Evolutionary conservation across 2,329 filamentous ascomycete species (phyloP).

Genomic region (Helotiales sp.): DNA sequence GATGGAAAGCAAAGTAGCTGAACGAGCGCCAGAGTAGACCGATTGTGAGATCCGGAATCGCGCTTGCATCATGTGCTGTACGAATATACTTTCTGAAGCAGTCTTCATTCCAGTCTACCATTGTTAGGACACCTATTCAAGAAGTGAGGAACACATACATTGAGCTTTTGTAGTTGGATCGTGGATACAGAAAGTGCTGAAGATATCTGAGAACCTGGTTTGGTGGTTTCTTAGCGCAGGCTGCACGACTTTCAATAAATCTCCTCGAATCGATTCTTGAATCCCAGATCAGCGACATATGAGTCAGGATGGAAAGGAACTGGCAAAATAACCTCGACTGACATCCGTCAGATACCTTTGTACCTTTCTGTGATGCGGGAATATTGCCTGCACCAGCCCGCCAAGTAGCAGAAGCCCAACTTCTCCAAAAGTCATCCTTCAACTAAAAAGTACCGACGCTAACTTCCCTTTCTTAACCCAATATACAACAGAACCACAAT

Average conservation of each 20-base stretch:
- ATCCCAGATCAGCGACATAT: not conserved
- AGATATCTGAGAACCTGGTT: not conserved
- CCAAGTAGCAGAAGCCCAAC: not conserved
- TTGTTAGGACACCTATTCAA: not conserved
- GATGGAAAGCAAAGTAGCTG: not conserved
- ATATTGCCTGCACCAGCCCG: not conserved
- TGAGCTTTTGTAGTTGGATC: not conserved
- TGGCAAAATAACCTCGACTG: not conserved
- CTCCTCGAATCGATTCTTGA: not conserved
- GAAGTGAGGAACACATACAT: not conserved
- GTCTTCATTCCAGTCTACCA: not conserved
- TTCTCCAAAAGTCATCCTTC: not conserved
- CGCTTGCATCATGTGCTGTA: not conserved
- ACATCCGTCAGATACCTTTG: not conserved
- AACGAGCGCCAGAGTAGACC: not conserved
- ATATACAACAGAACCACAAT: not conserved
- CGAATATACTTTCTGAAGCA: not conserved
- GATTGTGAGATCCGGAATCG: not conserved
- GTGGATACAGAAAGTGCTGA: not conserved
- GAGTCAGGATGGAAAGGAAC: no score
- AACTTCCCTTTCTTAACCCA: not conserved
- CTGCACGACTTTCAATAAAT: not conserved
- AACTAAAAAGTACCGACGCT: not conserved
- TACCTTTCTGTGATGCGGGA: not conserved
- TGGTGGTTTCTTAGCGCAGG: not conserved